Evolutionary conservation across 1,139 yeast genomes (phyloP).

Genomic region (Candida sojae): DNA sequence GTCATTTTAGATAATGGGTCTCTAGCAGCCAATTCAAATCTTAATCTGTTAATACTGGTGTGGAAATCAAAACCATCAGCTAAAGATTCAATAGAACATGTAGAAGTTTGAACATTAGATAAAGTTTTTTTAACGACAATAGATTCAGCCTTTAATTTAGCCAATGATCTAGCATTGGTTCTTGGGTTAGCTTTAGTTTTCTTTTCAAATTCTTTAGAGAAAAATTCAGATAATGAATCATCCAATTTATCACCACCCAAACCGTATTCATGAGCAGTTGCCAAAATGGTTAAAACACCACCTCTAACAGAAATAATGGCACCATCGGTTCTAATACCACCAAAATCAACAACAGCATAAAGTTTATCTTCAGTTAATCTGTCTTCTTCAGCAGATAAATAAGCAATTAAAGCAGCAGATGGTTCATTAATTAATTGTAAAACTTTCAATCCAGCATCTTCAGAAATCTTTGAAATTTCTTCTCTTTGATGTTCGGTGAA

Average conservation of each 20-base stretch:
- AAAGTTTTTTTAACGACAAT: conserved; percentile 88
- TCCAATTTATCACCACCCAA: conserved; percentile 91
- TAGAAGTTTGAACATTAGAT: conserved; percentile 85
- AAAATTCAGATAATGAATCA: conserved; percentile 73
- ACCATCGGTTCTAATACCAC: conserved; percentile 95
- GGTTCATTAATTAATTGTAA: conserved; percentile 93
- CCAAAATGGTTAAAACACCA: conserved; percentile 85
- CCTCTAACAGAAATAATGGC: conserved; percentile 93
- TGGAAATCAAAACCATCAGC: conserved; percentile 95
- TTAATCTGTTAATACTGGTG: conserved; percentile 88
- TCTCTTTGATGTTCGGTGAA: conserved; percentile 73
- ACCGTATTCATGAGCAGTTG: conserved; percentile 80
- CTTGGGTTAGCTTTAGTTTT: conserved; percentile 82
- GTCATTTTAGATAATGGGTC: conserved; percentile 75
- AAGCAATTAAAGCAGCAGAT: conserved; percentile 86
- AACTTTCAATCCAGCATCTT: conserved; percentile 74
- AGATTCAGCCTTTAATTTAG: conserved; percentile 85
- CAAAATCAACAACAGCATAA: conserved; percentile 93
- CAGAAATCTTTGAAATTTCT: conserved; percentile 63
- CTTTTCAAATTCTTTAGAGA: conserved; percentile 93
- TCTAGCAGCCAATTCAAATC: conserved; percentile 88
- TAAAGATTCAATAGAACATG: conserved; percentile 92
- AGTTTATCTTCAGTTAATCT: conserved; percentile 68
- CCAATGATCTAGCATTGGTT: conserved; percentile 77
- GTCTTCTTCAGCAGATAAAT: conserved; percentile 56